Evolutionary conservation across 257 asterid species (phyloP), one percentile per base, ranked within the genome.

Genomic region (Nicotiana tabacum): DNA sequence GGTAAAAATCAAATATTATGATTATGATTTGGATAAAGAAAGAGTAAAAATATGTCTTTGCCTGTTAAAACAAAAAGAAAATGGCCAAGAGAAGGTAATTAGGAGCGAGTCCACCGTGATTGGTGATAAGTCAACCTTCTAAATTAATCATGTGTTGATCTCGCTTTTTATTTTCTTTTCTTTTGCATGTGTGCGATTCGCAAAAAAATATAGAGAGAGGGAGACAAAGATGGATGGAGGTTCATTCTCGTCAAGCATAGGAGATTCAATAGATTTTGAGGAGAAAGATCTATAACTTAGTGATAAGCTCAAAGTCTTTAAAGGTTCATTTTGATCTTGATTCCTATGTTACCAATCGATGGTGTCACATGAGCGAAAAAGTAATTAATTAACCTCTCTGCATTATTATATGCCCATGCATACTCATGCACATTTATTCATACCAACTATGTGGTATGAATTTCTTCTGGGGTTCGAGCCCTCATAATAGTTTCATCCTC

Each of bases 311-410:
- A 94, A 92, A 85, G 77, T 85, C 60, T 94, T 95, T 92, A 95
- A 94, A 90, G 37, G 95, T 65, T 66, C 89, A 72, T 78, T 95
- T 92, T 51, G 93, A 95, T 80, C 95, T 93, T 37, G 89, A 90
- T 58, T 60, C 90, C 16, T 92, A 89, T 76, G 90, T 94, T 86
- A 83, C 86, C 66, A 82, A 53, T 69, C 88, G 90, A 85, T 91
- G 97, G 67, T 90, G 92, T 39, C 87, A 88, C 88, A 90, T 94
- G 91, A 84, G 88, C 83, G 99, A 94, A 84, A 95, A 95, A 95
- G 97, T 93, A 27, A n/a, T 0, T 2, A 32, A 12, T 55, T 16
- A 5, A 11, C 37, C 4, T n/a, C 12, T 64, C 35, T 7, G 1
- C 55, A 43, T 18, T 39, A 8, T 57, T 9, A 32, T 69, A 5